A percentile compares a stretch with the other conserved stretches of the same genome.
Evolutionary conservation across 2,329 filamentous ascomycete species (phyloP).

Genomic region (Cercospora sp.): DNA sequence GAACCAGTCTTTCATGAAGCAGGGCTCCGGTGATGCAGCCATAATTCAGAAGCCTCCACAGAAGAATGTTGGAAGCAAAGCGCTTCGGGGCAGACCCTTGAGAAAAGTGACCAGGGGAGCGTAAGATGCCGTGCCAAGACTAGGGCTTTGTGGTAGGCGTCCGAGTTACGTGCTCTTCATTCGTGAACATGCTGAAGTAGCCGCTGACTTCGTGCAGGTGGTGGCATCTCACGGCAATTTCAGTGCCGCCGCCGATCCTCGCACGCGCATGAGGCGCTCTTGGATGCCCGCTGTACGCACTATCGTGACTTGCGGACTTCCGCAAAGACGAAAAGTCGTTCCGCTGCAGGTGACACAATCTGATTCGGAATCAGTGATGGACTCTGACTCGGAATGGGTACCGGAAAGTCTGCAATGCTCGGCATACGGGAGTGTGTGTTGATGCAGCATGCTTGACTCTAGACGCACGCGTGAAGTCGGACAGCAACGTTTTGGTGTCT

Average conservation of each 20-base stretch:
- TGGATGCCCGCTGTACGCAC: not conserved
- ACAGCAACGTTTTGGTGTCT: not conserved
- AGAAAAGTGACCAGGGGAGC: not conserved
- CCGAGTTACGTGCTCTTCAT: not conserved
- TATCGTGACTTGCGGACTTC: not conserved
- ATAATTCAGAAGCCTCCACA: not conserved
- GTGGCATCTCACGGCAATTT: not conserved
- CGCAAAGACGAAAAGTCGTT: not conserved
- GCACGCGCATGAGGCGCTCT: not conserved
- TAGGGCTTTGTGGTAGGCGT: not conserved
- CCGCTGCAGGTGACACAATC: not conserved
- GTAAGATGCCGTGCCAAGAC: slow-evolving; percentile 1
- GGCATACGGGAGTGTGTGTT: not conserved
- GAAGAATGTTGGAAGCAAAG: not conserved
- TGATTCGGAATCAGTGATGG: not conserved
- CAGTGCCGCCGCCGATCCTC: not conserved
- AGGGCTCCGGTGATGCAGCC: not conserved
- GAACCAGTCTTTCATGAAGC: not conserved
- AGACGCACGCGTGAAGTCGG: not conserved
- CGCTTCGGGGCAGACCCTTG: not conserved
- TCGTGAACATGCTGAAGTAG: not conserved
- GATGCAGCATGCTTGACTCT: not conserved
- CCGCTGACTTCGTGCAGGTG: not conserved
- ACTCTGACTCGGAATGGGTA: not conserved
- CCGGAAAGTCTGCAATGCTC: not conserved